Conservation (phyloP, 768 basidiomycete genomes). For the Lactarius sanguifluus region DNA sequence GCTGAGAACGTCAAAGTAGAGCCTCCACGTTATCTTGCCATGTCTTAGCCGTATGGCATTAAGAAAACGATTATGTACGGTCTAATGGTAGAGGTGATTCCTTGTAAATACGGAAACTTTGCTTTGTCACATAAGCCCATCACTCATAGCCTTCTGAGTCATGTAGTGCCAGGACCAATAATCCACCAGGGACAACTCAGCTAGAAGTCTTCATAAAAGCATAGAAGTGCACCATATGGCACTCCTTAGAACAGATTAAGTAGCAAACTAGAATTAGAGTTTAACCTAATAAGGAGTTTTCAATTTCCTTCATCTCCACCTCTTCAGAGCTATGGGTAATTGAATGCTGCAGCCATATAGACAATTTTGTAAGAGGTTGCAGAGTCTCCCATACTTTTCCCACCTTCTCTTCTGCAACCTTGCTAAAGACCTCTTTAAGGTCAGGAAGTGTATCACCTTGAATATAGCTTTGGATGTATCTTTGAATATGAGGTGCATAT, state of each 20-base stretch:
- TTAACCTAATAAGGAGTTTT: slow-evolving; percentile 14
- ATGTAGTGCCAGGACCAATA: too few species aligned
- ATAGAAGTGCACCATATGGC: too few species aligned
- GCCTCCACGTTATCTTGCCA: too few species aligned
- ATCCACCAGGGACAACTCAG: too few species aligned
- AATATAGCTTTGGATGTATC: slow-evolving; percentile 10
- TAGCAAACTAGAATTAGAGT: not conserved
- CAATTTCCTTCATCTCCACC: slow-evolving; percentile 18
- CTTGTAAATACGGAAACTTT: too few species aligned
- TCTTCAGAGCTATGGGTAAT: slow-evolving; percentile 15
- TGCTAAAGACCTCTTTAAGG: slow-evolving; percentile 1
- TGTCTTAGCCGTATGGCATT: too few species aligned
- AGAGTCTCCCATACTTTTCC: slow-evolving; percentile 6
- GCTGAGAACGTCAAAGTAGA: too few species aligned
- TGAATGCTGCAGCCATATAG: slow-evolving; percentile 14
- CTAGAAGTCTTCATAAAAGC: too few species aligned
- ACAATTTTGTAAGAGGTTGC: slow-evolving; percentile 7
- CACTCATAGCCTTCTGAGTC: too few species aligned
- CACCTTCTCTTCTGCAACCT: not conserved
- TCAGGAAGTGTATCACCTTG: not conserved
- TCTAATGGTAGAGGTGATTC: too few species aligned
- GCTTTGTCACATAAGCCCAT: too few species aligned
- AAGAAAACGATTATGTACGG: too few species aligned
- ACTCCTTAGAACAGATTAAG: not conserved
- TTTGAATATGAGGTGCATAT: slow-evolving; percentile 6